phyloP scores from a whole-genome alignment of 2,329 filamentous ascomycete species.

The Paecilomyces sp. region DNA sequence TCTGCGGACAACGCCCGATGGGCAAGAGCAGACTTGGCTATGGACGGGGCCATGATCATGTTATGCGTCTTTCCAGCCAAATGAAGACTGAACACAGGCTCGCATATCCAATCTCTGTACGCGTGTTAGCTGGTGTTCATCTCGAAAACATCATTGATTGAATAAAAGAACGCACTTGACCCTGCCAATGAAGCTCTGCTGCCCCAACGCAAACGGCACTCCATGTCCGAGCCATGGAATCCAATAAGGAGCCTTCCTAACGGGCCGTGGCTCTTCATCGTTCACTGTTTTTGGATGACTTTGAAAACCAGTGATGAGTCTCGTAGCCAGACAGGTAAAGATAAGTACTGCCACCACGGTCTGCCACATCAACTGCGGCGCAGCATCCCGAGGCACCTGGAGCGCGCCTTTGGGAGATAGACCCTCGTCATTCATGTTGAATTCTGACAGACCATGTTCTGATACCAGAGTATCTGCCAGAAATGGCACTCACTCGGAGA shows the following conservation, averaged over 20 bases:
- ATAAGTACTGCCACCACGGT: constrained; percentile 20
- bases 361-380: constrained; percentile 16
- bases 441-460: not conserved
- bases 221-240: constrained; percentile 52
- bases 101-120: constrained; percentile 26
- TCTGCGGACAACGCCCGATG: constrained; percentile 19
- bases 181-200: constrained; percentile 37
- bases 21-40: constrained; percentile 36
- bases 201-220: constrained; percentile 39
- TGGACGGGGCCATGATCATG: constrained; percentile 42
- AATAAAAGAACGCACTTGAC: constrained; percentile 26
- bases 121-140: constrained; percentile 7
- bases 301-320: constrained; percentile 29
- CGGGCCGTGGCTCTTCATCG: constrained; percentile 23
- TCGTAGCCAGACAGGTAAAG: constrained; percentile 29
- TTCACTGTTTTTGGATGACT: constrained; percentile 16
- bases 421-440: not conserved
- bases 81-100: constrained; percentile 43
- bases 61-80: constrained; percentile 45
- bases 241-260: constrained; percentile 52
- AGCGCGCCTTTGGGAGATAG: constrained; percentile 7
- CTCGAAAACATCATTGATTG: not conserved
- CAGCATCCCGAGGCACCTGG: constrained; percentile 12
- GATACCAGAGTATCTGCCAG: not conserved
- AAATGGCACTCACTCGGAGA: not conserved